Conservation (phyloP, 805 yeast species). For the Candida sakaeoensis region DNA sequence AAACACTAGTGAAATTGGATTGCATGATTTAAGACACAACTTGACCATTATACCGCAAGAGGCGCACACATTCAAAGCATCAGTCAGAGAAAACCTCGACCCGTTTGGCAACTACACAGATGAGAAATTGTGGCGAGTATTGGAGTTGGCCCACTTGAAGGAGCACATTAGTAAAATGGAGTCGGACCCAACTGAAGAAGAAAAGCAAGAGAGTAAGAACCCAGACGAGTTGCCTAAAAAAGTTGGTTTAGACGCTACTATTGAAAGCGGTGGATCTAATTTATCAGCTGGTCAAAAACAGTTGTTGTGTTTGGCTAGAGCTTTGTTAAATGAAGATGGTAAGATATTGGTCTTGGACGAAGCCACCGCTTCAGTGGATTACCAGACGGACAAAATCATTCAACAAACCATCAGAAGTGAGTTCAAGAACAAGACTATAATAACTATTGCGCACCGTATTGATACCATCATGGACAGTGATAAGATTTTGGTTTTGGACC, state of each 20-base stretch:
- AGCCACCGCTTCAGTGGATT: constrained; percentile 55
- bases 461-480: constrained; percentile 42
- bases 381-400: constrained; percentile 33
- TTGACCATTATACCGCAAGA: constrained; percentile 65
- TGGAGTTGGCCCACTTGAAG: constrained; percentile 75
- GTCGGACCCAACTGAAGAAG: constrained; percentile 24
- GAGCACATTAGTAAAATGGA: constrained; percentile 55
- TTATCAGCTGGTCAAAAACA: constrained; percentile 39
- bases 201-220: constrained; percentile 16
- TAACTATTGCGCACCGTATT: constrained; percentile 41
- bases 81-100: constrained; percentile 81
- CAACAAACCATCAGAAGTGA: constrained; percentile 36
- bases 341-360: constrained; percentile 77
- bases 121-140: constrained; percentile 72
- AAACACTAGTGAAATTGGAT: constrained; percentile 47
- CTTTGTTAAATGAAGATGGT: constrained; percentile 47
- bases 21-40: constrained; percentile 46
- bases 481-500: constrained; percentile 34
- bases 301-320: constrained; percentile 37
- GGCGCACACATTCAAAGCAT: constrained; percentile 84
- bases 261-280: constrained; percentile 35
- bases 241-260: constrained; percentile 24
- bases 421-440: constrained; percentile 35
- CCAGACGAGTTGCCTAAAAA: constrained; percentile 16
- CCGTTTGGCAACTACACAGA: constrained; percentile 69